Conservation (phyloP, 164 flowering plant species). For the Sextonia rubra region DNA sequence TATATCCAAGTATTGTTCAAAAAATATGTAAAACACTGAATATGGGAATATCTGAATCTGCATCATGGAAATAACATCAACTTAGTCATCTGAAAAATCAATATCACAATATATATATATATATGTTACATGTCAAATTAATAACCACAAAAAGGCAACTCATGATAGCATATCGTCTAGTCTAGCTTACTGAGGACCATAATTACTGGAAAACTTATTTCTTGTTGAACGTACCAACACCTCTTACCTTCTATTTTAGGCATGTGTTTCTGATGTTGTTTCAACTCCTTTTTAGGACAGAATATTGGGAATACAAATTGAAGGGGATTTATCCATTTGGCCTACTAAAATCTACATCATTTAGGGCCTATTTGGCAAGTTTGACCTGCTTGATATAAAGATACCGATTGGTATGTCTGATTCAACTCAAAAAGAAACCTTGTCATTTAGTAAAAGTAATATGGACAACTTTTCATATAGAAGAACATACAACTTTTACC, state of each 20-base stretch:
- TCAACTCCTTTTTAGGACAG: not conserved
- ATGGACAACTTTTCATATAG: too few species aligned
- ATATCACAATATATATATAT: not conserved
- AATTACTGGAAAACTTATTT: not conserved
- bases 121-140: not conserved
- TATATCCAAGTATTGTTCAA: conserved; percentile 94
- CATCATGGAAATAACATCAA: conserved; percentile 28
- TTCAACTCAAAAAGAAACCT: too few species aligned
- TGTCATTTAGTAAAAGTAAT: too few species aligned
- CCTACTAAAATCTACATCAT: not conserved
- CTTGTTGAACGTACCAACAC: not conserved
- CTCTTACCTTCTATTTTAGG: not conserved
- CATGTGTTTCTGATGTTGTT: not conserved
- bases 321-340: not conserved
- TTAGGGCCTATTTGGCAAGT: not conserved
- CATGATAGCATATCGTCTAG: not conserved
- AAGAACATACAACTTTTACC: too few species aligned
- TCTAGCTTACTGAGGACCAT: not conserved
- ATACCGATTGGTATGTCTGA: too few species aligned
- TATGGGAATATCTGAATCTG: conserved; percentile 96
- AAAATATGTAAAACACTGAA: conserved; percentile 91
- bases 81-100: not conserved
- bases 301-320: not conserved
- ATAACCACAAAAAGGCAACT: not conserved
- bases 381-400: too few species aligned